Evolutionary conservation across 148 eudicot genomes (phyloP).

Genomic region (Limonium bicolor): DNA sequence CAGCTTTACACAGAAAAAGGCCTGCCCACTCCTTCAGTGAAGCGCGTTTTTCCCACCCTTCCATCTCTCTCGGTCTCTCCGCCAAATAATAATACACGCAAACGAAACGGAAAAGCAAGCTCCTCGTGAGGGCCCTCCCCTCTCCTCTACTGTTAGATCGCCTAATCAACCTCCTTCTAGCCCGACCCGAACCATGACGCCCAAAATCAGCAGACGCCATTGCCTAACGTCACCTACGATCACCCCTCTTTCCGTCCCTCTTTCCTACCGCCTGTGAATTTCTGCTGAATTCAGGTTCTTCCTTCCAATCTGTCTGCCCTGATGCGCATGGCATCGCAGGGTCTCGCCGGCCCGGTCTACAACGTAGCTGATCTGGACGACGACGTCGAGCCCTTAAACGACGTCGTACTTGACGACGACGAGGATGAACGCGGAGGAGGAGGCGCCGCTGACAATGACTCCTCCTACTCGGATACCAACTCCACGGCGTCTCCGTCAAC

Average conservation of each 20-base stretch:
- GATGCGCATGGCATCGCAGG: conserved; percentile 16
- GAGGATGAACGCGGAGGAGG: not conserved
- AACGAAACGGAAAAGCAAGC: conserved; percentile 3
- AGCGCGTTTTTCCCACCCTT: too few relatives aligned
- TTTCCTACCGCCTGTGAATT: not conserved
- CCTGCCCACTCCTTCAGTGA: too few relatives aligned
- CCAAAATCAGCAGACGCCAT: too few relatives aligned
- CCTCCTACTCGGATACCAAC: too few relatives aligned
- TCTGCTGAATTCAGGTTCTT: too few relatives aligned
- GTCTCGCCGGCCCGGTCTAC: conserved; percentile 15
- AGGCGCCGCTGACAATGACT: not conserved
- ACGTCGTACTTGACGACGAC: conserved; percentile 16
- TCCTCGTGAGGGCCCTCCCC: conserved; percentile 3
- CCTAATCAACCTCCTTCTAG: not conserved
- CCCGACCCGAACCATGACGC: conserved; percentile 2
- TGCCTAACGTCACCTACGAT: conserved; percentile 2
- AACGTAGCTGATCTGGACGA: conserved; percentile 13
- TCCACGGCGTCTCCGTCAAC: conserved; percentile 9
- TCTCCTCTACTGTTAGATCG: conserved; percentile 2
- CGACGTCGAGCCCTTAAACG: conserved; percentile 10
- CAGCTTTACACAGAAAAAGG: too few relatives aligned
- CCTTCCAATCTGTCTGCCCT: too few relatives aligned
- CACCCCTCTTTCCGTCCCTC: not conserved
- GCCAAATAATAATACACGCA: conserved; percentile 3
- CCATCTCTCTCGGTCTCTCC: not conserved